phyloP scores from a whole-genome alignment of 2,329 filamentous ascomycete species.

The Botrytis squamosa region DNA sequence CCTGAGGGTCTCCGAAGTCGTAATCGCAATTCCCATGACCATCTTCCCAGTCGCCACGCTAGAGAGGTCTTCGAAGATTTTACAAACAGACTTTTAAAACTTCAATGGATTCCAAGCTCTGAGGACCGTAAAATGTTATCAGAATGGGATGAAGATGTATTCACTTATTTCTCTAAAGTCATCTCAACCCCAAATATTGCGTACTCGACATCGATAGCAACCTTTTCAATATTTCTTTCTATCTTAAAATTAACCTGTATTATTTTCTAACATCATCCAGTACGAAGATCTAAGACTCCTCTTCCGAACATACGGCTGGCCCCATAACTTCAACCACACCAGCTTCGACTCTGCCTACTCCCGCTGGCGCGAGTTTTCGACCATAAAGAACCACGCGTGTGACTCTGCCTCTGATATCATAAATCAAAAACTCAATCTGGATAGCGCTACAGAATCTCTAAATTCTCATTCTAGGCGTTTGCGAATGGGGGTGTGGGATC shows the following conservation, averaged over 20 bases:
- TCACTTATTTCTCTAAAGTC: no score
- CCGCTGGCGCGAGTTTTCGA: background rate
- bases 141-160: background rate
- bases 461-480: background rate
- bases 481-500: background rate
- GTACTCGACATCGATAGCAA: background rate
- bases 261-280: background rate
- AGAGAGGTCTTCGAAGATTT: constrained; percentile 23
- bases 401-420: background rate
- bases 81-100: constrained; percentile 18
- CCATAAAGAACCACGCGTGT: background rate
- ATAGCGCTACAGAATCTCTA: background rate
- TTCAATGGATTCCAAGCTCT: constrained; percentile 25
- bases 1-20: background rate
- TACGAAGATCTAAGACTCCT: background rate
- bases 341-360: constrained; percentile 3
- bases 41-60: constrained; percentile 19
- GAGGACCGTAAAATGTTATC: background rate
- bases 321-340: background rate
- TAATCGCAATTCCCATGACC: background rate
- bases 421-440: background rate
- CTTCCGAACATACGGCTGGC: constrained; percentile 9
- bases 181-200: background rate
- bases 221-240: background rate
- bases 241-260: background rate